phyloP scores from a whole-genome alignment of 176 grass and related monocot species.

The Bolboschoenus planiculmis region DNA sequence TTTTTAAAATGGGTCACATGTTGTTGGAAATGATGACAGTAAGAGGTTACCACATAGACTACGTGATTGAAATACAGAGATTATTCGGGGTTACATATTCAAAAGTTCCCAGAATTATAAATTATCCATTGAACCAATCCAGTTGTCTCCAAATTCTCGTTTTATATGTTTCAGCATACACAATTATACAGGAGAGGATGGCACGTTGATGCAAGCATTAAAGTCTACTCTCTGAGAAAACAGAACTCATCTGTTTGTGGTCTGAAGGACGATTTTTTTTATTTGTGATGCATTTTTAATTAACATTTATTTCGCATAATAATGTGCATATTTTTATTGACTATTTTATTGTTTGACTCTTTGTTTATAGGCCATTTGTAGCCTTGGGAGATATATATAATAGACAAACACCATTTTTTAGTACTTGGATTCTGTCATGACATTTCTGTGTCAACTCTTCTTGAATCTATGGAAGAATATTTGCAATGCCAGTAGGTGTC shows the following conservation, averaged over 20 bases:
- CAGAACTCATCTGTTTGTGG: background rate
- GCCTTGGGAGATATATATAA: too few relatives aligned
- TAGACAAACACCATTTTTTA: too few relatives aligned
- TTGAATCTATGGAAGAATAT: too few relatives aligned
- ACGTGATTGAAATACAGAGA: background rate
- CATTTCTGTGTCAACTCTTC: too few relatives aligned
- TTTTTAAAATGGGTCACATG: background rate
- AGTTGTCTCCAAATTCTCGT: constrained; percentile 4
- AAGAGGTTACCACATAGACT: background rate
- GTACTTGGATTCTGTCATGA: too few relatives aligned
- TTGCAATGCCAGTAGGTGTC: too few relatives aligned
- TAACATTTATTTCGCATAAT: background rate
- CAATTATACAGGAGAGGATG: constrained; percentile 11
- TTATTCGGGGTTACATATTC: background rate
- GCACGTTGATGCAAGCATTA: constrained; percentile 3
- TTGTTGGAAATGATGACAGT: background rate
- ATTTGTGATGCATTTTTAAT: background rate
- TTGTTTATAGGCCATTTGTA: too few relatives aligned
- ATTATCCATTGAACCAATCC: background rate
- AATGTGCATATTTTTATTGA: background rate
- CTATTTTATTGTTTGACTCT: background rate
- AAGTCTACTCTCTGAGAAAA: background rate
- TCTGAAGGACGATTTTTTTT: background rate
- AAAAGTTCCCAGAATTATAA: background rate
- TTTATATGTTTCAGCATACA: background rate